phyloP scores from a whole-genome alignment of 768 basidiomycete genomes.

The Pisolithus tinctorius region DNA sequence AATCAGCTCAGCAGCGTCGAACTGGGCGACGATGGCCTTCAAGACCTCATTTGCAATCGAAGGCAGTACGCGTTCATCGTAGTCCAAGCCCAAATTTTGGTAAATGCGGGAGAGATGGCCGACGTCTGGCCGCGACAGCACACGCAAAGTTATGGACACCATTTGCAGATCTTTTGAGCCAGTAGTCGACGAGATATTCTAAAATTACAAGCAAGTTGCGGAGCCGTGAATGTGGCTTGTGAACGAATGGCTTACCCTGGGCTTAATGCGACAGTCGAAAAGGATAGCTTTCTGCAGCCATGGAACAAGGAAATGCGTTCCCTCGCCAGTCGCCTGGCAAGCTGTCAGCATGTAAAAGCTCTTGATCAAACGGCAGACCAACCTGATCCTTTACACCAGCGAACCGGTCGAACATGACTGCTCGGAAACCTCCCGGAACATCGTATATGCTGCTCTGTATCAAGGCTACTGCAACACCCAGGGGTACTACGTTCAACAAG shows the following conservation, averaged over 20 bases:
- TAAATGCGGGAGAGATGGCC: conserved; percentile 88
- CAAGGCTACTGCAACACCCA: conserved; percentile 35
- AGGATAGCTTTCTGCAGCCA: conserved; percentile 95
- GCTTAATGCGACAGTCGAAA: conserved; percentile 97
- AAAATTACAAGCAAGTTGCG: conserved; percentile 2
- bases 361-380: conserved; percentile 10
- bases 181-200: conserved; percentile 99
- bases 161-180: conserved; percentile 99
- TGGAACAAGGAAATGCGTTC: conserved; percentile 93
- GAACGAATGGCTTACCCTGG: conserved; percentile 52
- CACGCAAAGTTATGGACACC: conserved; percentile 94
- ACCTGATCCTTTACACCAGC: conserved; percentile 82
- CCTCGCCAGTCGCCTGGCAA: conserved; percentile 75
- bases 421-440: conserved; percentile 89
- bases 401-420: conserved; percentile 98
- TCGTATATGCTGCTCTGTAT: conserved; percentile 51
- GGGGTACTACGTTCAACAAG: conserved; percentile 20
- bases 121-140: conserved; percentile 89
- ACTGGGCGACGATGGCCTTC: conserved; percentile 97
- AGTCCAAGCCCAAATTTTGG: conserved; percentile 90
- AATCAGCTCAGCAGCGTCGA: conserved; percentile 94
- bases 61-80: conserved; percentile 95
- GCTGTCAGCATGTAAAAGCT: no score
- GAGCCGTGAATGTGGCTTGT: conserved; percentile 1
- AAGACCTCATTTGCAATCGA: conserved; percentile 98